Conservation (phyloP, 257 asterid genomes). For the Scutellaria baicalensis region DNA sequence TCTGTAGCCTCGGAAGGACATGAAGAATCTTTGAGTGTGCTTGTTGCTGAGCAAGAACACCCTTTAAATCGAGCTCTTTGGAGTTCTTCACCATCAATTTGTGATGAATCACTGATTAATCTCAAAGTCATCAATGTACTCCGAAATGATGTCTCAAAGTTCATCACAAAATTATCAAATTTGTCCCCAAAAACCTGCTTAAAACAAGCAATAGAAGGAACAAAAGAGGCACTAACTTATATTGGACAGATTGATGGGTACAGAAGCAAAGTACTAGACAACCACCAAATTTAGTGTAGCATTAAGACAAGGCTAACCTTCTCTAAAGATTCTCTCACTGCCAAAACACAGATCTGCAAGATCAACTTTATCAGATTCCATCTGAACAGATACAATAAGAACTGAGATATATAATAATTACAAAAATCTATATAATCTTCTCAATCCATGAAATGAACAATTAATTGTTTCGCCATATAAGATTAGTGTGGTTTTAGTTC, state of each 20-base stretch:
- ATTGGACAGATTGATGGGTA: background rate
- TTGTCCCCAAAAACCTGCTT: constrained; percentile 49
- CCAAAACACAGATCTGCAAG: constrained; percentile 67
- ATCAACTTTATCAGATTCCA: constrained; percentile 9
- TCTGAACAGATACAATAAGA: background rate
- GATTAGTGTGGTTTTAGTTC: background rate
- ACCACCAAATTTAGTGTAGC: background rate
- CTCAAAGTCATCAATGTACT: constrained; percentile 55
- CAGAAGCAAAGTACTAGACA: constrained; percentile 1
- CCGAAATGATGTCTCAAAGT: constrained; percentile 42
- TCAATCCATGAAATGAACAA: background rate
- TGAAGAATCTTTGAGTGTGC: constrained; percentile 13
- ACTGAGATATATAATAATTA: background rate
- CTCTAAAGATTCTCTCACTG: constrained; percentile 54
- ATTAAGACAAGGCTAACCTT: constrained; percentile 34
- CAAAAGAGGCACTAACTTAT: background rate
- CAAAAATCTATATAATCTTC: background rate
- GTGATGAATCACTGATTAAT: constrained; percentile 41
- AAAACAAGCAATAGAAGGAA: constrained; percentile 21
- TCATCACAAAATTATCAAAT: constrained; percentile 31
- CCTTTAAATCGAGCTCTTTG: constrained; percentile 15
- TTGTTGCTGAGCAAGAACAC: constrained; percentile 26
- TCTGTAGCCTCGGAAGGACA: constrained; percentile 15
- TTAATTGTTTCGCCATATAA: background rate
- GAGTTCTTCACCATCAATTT: constrained; percentile 23